A percentile compares a stretch with the other conserved stretches of the same genome.
Conservation (phyloP, 768 basidiomycete genomes). For the Lentinula guzmanii region DNA sequence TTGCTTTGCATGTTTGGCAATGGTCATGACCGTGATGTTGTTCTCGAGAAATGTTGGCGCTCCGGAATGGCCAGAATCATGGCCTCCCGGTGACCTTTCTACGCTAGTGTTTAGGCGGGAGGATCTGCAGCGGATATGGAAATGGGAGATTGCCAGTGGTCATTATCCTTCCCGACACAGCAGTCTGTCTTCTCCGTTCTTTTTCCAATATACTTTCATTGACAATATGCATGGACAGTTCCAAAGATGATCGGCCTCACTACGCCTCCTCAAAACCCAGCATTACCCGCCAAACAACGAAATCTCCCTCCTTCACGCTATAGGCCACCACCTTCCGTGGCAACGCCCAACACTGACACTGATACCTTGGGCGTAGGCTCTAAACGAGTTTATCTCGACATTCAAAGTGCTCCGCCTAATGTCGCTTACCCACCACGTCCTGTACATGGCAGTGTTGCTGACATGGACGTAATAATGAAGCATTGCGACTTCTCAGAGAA, state of each 20-base stretch:
- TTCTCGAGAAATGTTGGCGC: conserved; percentile 25
- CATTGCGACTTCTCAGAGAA: conserved; percentile 76
- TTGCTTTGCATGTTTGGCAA: conserved; percentile 25
- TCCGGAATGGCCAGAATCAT: conserved; percentile 26
- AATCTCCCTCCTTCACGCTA: conserved; percentile 43
- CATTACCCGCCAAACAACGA: conserved; percentile 46
- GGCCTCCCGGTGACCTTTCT: conserved; percentile 22
- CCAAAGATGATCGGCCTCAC: conserved; percentile 57
- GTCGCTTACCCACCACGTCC: conserved; percentile 85
- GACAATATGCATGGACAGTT: conserved; percentile 30
- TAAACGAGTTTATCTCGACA: conserved; percentile 69
- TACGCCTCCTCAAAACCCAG: conserved; percentile 57
- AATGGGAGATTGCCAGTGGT: conserved; percentile 65
- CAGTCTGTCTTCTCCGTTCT: conserved; percentile 28
- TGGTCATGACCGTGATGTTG: conserved; percentile 24
- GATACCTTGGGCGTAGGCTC: conserved; percentile 66
- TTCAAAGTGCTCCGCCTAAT: conserved; percentile 49
- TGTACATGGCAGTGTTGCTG: conserved; percentile 73
- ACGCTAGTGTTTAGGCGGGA: conserved; percentile 46
- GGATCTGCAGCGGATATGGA: conserved; percentile 61
- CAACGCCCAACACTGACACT: conserved; percentile 33
- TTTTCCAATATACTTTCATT: not conserved
- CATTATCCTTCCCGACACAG: conserved; percentile 56
- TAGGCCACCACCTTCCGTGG: conserved; percentile 33
- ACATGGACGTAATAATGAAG: conserved; percentile 82